phyloP scores from a whole-genome alignment of 23 red algal species.

The Gracilaria vermiculophylla region DNA sequence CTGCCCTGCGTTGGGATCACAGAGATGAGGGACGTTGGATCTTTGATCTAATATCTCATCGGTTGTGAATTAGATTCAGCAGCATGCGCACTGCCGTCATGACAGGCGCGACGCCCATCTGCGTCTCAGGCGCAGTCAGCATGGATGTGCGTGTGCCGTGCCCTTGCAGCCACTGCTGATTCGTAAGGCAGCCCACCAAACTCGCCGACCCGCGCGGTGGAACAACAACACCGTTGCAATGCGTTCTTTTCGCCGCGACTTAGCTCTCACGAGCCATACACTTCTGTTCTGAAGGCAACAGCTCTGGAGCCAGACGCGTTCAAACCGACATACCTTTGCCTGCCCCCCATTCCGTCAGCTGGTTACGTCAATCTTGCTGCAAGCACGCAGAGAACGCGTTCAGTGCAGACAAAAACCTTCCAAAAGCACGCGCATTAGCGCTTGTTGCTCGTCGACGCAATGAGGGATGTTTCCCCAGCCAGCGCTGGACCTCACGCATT shows the following conservation, averaged over 20 bases:
- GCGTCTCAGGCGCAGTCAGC: too few species aligned
- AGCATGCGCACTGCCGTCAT: too few species aligned
- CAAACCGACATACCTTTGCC: not conserved
- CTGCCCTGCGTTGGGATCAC: too few species aligned
- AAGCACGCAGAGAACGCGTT: not conserved
- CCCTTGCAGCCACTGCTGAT: too few species aligned
- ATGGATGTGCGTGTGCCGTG: too few species aligned
- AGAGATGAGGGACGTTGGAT: too few species aligned
- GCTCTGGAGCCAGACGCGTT: not conserved
- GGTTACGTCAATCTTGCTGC: not conserved
- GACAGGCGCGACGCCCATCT: too few species aligned
- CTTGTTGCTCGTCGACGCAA: not conserved
- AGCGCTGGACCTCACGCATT: conserved; percentile 27
- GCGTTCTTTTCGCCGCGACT: not conserved
- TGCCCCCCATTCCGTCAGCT: not conserved
- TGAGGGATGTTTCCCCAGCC: conserved; percentile 22
- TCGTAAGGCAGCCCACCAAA: too few species aligned
- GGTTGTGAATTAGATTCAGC: not conserved
- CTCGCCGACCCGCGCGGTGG: not conserved
- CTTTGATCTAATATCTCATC: not conserved
- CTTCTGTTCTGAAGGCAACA: not conserved
- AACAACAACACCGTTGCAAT: not conserved
- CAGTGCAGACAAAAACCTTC: not conserved
- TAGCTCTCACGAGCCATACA: not conserved
- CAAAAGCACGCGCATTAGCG: not conserved